phyloP scores from a whole-genome alignment of 2,329 filamentous ascomycete genomes.

The Penicillium hesseltinei region DNA sequence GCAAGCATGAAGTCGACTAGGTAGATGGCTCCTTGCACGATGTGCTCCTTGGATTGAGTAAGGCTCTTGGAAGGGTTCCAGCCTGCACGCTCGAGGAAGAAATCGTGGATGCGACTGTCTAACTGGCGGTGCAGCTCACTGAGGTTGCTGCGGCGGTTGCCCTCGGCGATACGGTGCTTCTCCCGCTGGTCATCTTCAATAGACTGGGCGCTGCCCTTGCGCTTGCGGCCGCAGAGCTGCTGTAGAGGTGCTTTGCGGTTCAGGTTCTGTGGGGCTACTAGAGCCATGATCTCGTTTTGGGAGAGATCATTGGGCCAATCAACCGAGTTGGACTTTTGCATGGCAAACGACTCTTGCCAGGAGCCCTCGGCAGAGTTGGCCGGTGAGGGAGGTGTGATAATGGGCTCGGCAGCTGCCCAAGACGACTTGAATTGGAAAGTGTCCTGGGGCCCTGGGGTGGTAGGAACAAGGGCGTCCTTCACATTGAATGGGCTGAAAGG shows the following conservation, averaged over 20 bases:
- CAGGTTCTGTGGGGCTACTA: slow-evolving; percentile 38
- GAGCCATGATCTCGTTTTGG: slow-evolving; percentile 32
- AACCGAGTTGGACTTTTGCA: slow-evolving; percentile 27
- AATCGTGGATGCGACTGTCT: slow-evolving; percentile 39
- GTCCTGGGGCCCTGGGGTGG: slow-evolving; percentile 36
- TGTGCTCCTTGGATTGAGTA: slow-evolving; percentile 44
- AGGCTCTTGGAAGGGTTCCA: slow-evolving; percentile 43
- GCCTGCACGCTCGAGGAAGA: slow-evolving; percentile 40
- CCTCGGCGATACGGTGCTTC: slow-evolving; percentile 43
- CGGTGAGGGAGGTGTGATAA: slow-evolving; percentile 37
- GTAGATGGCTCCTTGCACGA: slow-evolving; percentile 39
- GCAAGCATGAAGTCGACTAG: slow-evolving; percentile 41
- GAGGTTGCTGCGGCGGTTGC: slow-evolving; percentile 42
- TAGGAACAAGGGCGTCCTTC: slow-evolving; percentile 30
- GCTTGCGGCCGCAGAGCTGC: slow-evolving; percentile 42
- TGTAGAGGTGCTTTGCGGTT: slow-evolving; percentile 41
- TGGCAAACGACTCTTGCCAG: slow-evolving; percentile 34
- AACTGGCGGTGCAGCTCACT: slow-evolving; percentile 40
- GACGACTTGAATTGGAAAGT: slow-evolving; percentile 35
- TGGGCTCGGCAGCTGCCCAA: slow-evolving; percentile 31
- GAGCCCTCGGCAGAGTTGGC: slow-evolving; percentile 40
- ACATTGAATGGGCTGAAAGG: slow-evolving; percentile 39
- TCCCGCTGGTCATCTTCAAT: slow-evolving; percentile 40
- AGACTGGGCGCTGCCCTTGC: slow-evolving; percentile 35
- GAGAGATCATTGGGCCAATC: slow-evolving; percentile 39